Evolutionary conservation across 1,284 basidiomycete genomes (phyloP), one percentile per base, ranked within the genome.

Genomic region (Coniferiporia weirii): DNA sequence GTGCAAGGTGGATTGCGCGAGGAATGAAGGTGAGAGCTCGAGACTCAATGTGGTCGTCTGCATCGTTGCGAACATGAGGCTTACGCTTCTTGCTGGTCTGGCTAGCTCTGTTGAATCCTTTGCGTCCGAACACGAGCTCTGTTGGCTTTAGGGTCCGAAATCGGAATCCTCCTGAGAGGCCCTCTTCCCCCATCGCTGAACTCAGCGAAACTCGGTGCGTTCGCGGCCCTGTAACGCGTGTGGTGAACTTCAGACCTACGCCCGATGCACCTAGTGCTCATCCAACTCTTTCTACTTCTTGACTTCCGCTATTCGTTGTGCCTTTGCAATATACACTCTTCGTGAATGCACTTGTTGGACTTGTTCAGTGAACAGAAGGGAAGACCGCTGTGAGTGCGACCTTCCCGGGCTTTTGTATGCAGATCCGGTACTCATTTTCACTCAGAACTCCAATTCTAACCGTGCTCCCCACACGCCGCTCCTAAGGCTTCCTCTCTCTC

Each of bases 1-100:
- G 38, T 34, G 43, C 38, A 46, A 46, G 48, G 54, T 49, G 46
- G 45, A 27, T 17, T 45, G n/a, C 45, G 59, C 38, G 54, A 60
- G 59, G 56, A 32, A 45, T 50, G 54, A 46, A 52, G 53, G 54
- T 52, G 53, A 49, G 53, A 60, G 43, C 44, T 56, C 43, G 49
- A 19, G 49, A 44, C 43, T 43, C 22, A 54, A 56, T 20, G 46
- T 54, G 48, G 44, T 27, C 5, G 27, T 56, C 32, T 52, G 43
- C 48, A 58, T 52, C 19, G 56, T 58, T 52, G 40, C 9, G 36
- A 43, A 45, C 59, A 56, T 60, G 59, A 47, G 59, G 54, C 36
- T 55, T 45, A 60, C 59, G 59, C 47, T 46, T 55, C 32, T 45
- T n/a, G 15, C 34, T 44, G 48, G 54, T 45, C 48, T 47, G 54